phyloP scores from a whole-genome alignment of 495 filamentous ascomycete species.

The Hypoxylon crocopeplum region DNA sequence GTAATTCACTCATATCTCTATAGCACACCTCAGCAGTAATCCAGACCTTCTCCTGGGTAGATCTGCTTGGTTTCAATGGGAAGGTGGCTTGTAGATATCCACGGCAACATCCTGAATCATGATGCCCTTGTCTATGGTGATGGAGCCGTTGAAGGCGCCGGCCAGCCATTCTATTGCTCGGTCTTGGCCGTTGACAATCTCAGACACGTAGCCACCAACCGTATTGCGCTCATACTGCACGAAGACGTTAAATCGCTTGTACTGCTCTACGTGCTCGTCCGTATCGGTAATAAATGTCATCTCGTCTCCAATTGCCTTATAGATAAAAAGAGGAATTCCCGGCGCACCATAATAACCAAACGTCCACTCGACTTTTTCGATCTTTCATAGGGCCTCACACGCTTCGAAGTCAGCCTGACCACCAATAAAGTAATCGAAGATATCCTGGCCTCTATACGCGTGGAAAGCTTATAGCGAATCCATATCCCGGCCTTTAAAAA shows the following conservation, averaged over 20 bases:
- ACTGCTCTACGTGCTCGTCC: conserved; percentile 50
- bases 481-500: conserved; percentile 42
- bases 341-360: conserved; percentile 55
- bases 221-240: conserved; percentile 50
- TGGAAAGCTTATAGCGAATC: conserved; percentile 29
- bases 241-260: conserved; percentile 42
- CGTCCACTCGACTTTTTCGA: conserved; percentile 42
- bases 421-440: conserved; percentile 51
- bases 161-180: conserved; percentile 34
- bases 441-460: conserved; percentile 43
- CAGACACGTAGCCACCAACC: conserved; percentile 30
- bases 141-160: conserved; percentile 33
- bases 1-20: too few species aligned
- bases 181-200: conserved; percentile 34
- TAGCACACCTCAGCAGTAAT: too few species aligned
- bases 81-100: too few species aligned
- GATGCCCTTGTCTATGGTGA: background rate
- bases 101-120: too few species aligned
- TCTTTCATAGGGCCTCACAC: conserved; percentile 24
- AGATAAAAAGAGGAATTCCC: conserved; percentile 54
- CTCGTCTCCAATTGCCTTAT: conserved; percentile 59
- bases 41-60: too few species aligned
- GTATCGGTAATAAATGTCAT: conserved; percentile 50
- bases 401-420: conserved; percentile 40
- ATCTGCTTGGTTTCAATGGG: too few species aligned